phyloP scores from a whole-genome alignment of 306 rosid genomes.

The Sicyos edulis region DNA sequence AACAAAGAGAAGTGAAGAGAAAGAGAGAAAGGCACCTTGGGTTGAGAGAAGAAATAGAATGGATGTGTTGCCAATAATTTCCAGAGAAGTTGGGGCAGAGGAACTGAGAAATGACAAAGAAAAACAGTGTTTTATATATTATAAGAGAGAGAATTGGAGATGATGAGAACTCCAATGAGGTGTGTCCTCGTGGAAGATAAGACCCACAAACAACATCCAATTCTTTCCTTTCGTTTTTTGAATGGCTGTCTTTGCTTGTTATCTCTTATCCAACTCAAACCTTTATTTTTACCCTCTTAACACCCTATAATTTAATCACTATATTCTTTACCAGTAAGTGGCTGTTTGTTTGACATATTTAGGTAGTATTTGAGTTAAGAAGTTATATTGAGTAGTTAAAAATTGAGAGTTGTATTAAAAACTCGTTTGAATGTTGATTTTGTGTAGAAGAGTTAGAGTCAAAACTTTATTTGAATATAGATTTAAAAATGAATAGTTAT shows the following conservation, averaged over 20 bases:
- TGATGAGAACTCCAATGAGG: not conserved
- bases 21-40: not conserved
- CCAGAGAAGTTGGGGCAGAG: not conserved
- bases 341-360: too few species aligned
- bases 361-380: too few species aligned
- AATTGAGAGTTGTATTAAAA: too few species aligned
- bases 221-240: not conserved
- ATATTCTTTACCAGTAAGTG: too few species aligned
- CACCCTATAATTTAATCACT: not conserved
- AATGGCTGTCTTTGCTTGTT: slow-evolving; percentile 13
- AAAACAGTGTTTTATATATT: not conserved
- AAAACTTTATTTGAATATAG: too few species aligned
- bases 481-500: too few species aligned
- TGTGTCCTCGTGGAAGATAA: not conserved
- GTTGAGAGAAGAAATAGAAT: not conserved
- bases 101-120: slow-evolving; percentile 9
- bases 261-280: not conserved
- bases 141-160: not conserved
- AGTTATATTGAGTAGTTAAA: too few species aligned
- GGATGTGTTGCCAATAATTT: not conserved
- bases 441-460: too few species aligned
- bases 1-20: not conserved
- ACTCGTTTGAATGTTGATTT: too few species aligned
- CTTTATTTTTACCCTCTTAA: not conserved
- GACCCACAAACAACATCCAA: not conserved